Evolutionary conservation across 257 asterid species (phyloP).

Genomic region (Capsicum pubescens): DNA sequence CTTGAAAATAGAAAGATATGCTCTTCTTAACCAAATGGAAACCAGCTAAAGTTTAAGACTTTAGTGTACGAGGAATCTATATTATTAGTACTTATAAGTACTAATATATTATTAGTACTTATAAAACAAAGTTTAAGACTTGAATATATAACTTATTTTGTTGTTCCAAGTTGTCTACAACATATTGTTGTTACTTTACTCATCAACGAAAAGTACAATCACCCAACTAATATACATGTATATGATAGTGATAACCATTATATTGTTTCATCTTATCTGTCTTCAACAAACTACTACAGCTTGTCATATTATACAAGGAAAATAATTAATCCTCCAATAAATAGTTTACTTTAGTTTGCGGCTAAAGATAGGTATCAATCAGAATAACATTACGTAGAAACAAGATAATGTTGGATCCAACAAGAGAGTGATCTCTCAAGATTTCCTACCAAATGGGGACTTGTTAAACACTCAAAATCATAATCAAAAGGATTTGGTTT

Average conservation of each 20-base stretch:
- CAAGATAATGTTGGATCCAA: slow-evolving; percentile 1
- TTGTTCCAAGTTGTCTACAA: not conserved
- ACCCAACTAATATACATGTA: not conserved
- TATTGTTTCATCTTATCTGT: not conserved
- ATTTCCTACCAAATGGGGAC: not conserved
- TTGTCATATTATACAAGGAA: not conserved
- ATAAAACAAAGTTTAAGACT: too few species aligned
- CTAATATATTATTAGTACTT: not conserved
- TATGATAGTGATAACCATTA: not conserved
- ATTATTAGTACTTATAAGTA: not conserved
- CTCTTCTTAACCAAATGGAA: not conserved
- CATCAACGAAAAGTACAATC: not conserved
- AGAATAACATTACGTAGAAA: not conserved
- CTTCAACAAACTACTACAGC: not conserved
- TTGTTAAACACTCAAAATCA: not conserved
- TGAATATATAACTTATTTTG: not conserved
- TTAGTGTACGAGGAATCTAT: not conserved
- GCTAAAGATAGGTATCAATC: not conserved
- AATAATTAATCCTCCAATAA: not conserved
- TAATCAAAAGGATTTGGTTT: not conserved
- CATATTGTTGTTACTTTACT: not conserved
- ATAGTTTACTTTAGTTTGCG: not conserved
- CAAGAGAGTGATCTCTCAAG: not conserved
- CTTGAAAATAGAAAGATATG: not conserved
- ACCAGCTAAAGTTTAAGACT: not conserved